Percentiles rank a stretch among this genome's conserved stretches.
Evolutionary conservation across 2,329 filamentous ascomycete species (phyloP).

Genomic region (Rugonectria rugulosa): DNA sequence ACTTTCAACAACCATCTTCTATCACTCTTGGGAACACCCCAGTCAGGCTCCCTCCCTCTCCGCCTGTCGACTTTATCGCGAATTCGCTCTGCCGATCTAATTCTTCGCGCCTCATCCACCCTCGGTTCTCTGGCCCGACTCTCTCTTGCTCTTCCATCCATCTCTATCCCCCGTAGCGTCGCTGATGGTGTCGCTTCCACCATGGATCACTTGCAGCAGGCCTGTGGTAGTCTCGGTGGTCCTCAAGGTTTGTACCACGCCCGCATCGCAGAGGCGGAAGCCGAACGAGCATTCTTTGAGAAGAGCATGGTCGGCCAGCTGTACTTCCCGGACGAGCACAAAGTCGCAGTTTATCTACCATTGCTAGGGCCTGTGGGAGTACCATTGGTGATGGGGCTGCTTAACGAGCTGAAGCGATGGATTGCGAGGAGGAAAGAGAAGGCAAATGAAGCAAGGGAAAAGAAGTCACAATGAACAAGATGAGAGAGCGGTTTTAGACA

Average conservation of each 20-base stretch:
- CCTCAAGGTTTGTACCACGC: slow-evolving; percentile 79
- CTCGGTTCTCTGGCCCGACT: slow-evolving; percentile 91
- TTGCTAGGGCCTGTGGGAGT: slow-evolving; percentile 90
- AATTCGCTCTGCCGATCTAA: slow-evolving; percentile 83
- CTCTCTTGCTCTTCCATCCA: slow-evolving; percentile 82
- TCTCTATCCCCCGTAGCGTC: slow-evolving; percentile 88
- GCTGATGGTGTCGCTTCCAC: slow-evolving; percentile 85
- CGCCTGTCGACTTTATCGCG: slow-evolving; percentile 84
- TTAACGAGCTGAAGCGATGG: slow-evolving; percentile 81
- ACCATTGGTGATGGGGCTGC: slow-evolving; percentile 80
- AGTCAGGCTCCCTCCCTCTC: slow-evolving; percentile 82
- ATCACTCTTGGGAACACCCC: slow-evolving; percentile 84
- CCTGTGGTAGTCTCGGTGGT: slow-evolving; percentile 75
- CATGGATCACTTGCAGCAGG: slow-evolving; percentile 77
- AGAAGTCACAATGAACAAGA: slow-evolving; percentile 44
- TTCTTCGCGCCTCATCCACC: slow-evolving; percentile 90
- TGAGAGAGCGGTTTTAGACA: slow-evolving; percentile 12
- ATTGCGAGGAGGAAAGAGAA: slow-evolving; percentile 55
- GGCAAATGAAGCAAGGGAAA: slow-evolving; percentile 49
- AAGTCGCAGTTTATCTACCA: slow-evolving; percentile 94
- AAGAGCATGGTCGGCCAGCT: slow-evolving; percentile 99
- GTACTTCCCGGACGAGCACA: slow-evolving; percentile 98
- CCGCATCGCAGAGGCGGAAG: slow-evolving; percentile 84
- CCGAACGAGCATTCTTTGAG: slow-evolving; percentile 95
- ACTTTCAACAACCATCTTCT: slow-evolving; percentile 92